Percentiles rank a stretch among this genome's conserved stretches.
These are phyloP conservation scores for Arthrocladium fulminans DNA, from an alignment of 2,329 filamentous ascomycete species.

Conservation along the genomic window DNA sequence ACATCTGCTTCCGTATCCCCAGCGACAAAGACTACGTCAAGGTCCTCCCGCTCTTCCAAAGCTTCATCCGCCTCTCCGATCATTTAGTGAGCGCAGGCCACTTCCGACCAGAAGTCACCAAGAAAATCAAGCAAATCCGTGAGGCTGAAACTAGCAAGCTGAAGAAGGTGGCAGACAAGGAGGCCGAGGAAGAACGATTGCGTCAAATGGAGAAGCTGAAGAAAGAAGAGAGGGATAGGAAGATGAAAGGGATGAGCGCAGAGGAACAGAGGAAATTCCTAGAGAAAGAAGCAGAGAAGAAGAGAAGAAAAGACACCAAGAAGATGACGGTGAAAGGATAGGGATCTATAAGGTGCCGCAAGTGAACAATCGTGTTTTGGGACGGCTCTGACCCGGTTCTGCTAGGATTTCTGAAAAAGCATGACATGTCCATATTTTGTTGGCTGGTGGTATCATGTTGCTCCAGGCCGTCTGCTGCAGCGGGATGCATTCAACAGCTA, in stretches of 20 bases:
- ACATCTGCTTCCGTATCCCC: slow-evolving; percentile 63
- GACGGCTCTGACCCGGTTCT: too few species aligned
- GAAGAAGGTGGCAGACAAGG: slow-evolving; percentile 66
- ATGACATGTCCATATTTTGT: too few species aligned
- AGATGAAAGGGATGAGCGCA: slow-evolving; percentile 65
- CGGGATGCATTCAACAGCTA: too few species aligned
- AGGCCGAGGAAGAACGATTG: slow-evolving; percentile 54
- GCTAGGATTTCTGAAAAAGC: too few species aligned
- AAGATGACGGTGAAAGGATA: slow-evolving; percentile 39
- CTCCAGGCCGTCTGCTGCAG: too few species aligned
- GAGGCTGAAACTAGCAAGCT: slow-evolving; percentile 74
- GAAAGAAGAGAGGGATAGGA: slow-evolving; percentile 82
- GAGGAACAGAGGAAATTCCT: slow-evolving; percentile 81
- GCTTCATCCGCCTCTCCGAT: slow-evolving; percentile 80
- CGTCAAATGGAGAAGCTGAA: slow-evolving; percentile 51
- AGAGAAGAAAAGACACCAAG: slow-evolving; percentile 55
- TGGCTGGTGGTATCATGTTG: too few species aligned
- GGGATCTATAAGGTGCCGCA: neutral
- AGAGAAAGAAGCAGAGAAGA: slow-evolving; percentile 71
- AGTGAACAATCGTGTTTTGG: neutral
- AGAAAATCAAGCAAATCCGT: slow-evolving; percentile 70
- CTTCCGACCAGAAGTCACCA: slow-evolving; percentile 83
- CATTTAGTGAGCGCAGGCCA: slow-evolving; percentile 64
- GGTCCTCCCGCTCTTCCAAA: slow-evolving; percentile 66
- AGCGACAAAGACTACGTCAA: slow-evolving; percentile 52